Conservation (phyloP, 2,329 filamentous ascomycete genomes). For the Pseudogymnoascus sp. region DNA sequence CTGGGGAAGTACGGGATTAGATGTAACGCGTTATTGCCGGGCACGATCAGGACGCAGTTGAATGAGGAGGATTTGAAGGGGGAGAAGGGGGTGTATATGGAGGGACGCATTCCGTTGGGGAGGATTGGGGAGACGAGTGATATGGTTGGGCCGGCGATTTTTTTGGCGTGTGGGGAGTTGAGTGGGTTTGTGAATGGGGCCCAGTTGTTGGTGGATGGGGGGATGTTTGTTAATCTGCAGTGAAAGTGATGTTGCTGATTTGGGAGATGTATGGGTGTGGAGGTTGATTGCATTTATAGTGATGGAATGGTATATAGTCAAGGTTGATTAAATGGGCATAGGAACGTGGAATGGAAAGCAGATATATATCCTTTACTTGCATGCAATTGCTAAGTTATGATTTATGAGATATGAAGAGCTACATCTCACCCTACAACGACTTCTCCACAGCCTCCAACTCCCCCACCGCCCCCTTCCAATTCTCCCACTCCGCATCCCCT, state of each 20-base stretch:
- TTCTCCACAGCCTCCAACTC: slow-evolving; percentile 27
- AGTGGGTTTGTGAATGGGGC: slow-evolving; percentile 77
- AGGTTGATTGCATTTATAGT: neutral
- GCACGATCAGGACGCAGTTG: slow-evolving; percentile 74
- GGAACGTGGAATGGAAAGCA: neutral
- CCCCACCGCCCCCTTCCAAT: slow-evolving; percentile 33
- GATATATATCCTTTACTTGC: neutral
- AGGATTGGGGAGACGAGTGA: slow-evolving; percentile 65
- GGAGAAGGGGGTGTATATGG: slow-evolving; percentile 68
- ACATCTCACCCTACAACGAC: neutral
- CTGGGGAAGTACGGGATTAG: slow-evolving; percentile 67
- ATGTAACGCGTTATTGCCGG: slow-evolving; percentile 77
- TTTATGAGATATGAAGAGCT: neutral
- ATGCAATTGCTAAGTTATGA: neutral
- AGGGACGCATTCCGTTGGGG: slow-evolving; percentile 70
- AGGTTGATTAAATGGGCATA: neutral
- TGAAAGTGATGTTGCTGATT: slow-evolving; percentile 27
- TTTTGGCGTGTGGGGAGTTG: slow-evolving; percentile 70
- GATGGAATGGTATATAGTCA: neutral
- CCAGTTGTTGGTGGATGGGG: slow-evolving; percentile 79
- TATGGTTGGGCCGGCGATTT: slow-evolving; percentile 76
- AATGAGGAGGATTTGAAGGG: slow-evolving; percentile 77
- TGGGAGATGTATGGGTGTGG: neutral
- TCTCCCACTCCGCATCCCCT: slow-evolving; percentile 39
- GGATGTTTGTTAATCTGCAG: slow-evolving; percentile 82